Evolutionary conservation across 2,329 filamentous ascomycete genomes (phyloP).

Genomic region (Pseudodiploospora longispora): DNA sequence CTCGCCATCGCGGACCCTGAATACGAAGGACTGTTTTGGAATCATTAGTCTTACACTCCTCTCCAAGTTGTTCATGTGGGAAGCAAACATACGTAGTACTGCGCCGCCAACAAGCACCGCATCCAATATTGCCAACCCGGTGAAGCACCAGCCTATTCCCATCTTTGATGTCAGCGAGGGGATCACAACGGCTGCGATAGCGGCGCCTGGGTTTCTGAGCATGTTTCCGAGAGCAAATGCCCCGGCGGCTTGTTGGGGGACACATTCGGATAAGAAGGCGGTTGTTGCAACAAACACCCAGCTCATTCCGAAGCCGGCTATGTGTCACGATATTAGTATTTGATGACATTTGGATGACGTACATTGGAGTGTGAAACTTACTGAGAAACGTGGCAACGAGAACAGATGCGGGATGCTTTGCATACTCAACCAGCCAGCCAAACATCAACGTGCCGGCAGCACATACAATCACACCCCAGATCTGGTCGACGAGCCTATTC

Average conservation of each 20-base stretch:
- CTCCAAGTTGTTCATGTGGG: not conserved
- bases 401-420: conserved; percentile 19
- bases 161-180: conserved; percentile 22
- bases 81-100: conserved; percentile 12
- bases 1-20: not conserved
- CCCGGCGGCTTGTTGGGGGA: conserved; percentile 29
- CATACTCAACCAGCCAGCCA: conserved; percentile 29
- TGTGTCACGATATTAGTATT: not conserved
- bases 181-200: conserved; percentile 29
- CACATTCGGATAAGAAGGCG: conserved; percentile 32
- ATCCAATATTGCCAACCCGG: conserved; percentile 26
- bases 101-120: conserved; percentile 15
- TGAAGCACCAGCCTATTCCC: conserved; percentile 33
- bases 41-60: not conserved
- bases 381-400: conserved; percentile 22
- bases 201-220: conserved; percentile 31
- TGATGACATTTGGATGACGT: no score
- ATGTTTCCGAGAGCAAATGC: conserved; percentile 32
- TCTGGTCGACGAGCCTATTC: conserved; percentile 29
- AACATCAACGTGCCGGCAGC: conserved; percentile 30
- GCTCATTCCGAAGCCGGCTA: conserved; percentile 28
- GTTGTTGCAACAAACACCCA: conserved; percentile 35
- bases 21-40: not conserved
- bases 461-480: conserved; percentile 29
- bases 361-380: conserved; percentile 8